Conservation (phyloP, 805 yeast species). For the Metschnikowia lachancei region DNA sequence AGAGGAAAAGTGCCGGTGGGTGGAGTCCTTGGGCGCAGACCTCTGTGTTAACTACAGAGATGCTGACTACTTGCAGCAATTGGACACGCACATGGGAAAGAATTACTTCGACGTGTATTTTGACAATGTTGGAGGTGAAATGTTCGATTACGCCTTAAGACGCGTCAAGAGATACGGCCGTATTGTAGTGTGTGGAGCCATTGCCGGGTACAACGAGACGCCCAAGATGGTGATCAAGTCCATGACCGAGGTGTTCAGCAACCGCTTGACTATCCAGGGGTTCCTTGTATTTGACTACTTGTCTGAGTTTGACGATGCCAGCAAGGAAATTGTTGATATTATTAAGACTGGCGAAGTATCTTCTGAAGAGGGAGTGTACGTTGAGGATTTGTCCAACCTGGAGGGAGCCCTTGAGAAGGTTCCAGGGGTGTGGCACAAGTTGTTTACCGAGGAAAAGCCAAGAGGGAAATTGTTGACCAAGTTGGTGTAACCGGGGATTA, state of each 20-base stretch:
- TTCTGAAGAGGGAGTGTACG: conserved; percentile 21
- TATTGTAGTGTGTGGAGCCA: conserved; percentile 60
- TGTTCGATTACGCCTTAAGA: conserved; percentile 21
- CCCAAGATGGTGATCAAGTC: conserved; percentile 35
- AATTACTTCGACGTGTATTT: conserved; percentile 21
- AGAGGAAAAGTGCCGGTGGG: conserved; percentile 50
- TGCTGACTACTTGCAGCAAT: conserved; percentile 24
- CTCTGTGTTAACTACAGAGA: conserved; percentile 54
- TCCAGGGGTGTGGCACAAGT: conserved; percentile 15
- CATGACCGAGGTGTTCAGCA: conserved; percentile 45
- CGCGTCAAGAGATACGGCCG: conserved; percentile 30
- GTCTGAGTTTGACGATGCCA: conserved; percentile 34
- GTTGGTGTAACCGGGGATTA: conserved; percentile 4
- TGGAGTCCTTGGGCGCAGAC: conserved; percentile 55
- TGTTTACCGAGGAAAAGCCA: conserved; percentile 7
- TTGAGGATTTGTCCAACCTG: conserved; percentile 41
- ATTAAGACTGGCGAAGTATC: background rate
- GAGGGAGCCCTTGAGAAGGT: conserved; percentile 10
- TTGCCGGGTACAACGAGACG: conserved; percentile 52
- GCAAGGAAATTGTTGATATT: conserved; percentile 24
- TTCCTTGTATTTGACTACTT: conserved; percentile 23
- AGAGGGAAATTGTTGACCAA: conserved; percentile 19
- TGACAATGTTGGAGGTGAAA: conserved; percentile 27
- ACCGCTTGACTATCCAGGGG: conserved; percentile 30
- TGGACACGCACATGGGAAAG: conserved; percentile 21